phyloP scores from a whole-genome alignment of 1,284 basidiomycete species.

The Hypsizygus ulmarius region DNA sequence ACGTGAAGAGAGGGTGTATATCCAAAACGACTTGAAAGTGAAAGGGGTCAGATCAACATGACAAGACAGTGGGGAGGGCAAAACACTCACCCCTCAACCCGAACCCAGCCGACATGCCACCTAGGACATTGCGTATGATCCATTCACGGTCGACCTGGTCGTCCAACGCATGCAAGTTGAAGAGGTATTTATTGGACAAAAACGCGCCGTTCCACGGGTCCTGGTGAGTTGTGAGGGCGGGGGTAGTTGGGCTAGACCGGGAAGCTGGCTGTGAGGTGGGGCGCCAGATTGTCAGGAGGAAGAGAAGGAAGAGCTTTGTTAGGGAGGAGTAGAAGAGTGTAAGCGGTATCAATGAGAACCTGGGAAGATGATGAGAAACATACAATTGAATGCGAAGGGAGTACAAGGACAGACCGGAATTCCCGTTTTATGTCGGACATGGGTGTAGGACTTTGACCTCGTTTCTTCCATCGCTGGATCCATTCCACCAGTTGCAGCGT shows the following conservation, averaged over 20 bases:
- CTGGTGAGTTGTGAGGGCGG: not conserved
- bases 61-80: not conserved
- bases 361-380: constrained; percentile 26
- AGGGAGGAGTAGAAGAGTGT: constrained; percentile 85
- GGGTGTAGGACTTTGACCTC: constrained; percentile 12
- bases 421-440: constrained; percentile 57
- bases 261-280: constrained; percentile 37
- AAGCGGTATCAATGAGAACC: constrained; percentile 73
- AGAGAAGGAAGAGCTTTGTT: constrained; percentile 82
- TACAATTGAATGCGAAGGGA: not conserved
- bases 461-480: constrained; percentile 29
- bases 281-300: constrained; percentile 82
- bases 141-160: constrained; percentile 76
- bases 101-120: constrained; percentile 74
- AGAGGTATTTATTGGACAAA: constrained; percentile 32
- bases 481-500: constrained; percentile 44
- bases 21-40: constrained; percentile 63
- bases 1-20: constrained; percentile 74
- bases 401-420: constrained; percentile 38
- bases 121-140: constrained; percentile 80
- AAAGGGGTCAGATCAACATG: not conserved
- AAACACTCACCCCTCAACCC: constrained; percentile 41
- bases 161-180: constrained; percentile 48
- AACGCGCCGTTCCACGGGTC: constrained; percentile 17
- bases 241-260: not conserved